Evolutionary conservation across 164 flowering plant genomes (phyloP).

Genomic region (Amborella trichopoda): DNA sequence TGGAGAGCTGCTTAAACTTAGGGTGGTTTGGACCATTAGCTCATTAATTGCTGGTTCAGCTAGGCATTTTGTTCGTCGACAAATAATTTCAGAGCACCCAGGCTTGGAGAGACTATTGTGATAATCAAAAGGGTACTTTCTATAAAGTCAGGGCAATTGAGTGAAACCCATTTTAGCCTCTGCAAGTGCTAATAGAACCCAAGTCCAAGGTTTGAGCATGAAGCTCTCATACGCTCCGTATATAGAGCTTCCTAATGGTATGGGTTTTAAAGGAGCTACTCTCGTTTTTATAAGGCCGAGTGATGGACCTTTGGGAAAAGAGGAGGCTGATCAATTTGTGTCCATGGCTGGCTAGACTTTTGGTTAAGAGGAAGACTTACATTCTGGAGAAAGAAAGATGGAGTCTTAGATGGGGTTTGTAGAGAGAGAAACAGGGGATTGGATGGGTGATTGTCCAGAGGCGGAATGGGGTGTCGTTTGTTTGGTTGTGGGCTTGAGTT

Average conservation of each 20-base stretch:
- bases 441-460: no score
- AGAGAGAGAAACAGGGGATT: no score
- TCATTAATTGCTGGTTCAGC: conserved; percentile 49
- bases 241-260: conserved; percentile 11
- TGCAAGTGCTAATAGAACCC: conserved; percentile 11
- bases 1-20: conserved; percentile 17
- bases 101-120: conserved; percentile 22
- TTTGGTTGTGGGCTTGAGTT: no score
- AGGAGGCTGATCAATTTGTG: no score
- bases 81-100: conserved; percentile 27
- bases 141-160: conserved; percentile 12
- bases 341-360: no score
- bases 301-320: no score
- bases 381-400: no score
- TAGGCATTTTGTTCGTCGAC: conserved; percentile 40
- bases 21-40: conserved; percentile 53
- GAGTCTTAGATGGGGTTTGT: no score
- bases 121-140: conserved; percentile 26
- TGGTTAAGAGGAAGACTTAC: no score
- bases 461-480: no score
- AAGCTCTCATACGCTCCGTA: conserved; percentile 13
- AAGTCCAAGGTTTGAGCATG: conserved; percentile 15
- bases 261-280: conserved; percentile 11
- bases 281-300: conserved; percentile 10
- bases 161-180: conserved; percentile 14